Percentiles rank a stretch among this genome's conserved stretches.
These are phyloP conservation scores for Castanea sativa DNA, from an alignment of 306 rosid genomes.

Conservation along the genomic window DNA sequence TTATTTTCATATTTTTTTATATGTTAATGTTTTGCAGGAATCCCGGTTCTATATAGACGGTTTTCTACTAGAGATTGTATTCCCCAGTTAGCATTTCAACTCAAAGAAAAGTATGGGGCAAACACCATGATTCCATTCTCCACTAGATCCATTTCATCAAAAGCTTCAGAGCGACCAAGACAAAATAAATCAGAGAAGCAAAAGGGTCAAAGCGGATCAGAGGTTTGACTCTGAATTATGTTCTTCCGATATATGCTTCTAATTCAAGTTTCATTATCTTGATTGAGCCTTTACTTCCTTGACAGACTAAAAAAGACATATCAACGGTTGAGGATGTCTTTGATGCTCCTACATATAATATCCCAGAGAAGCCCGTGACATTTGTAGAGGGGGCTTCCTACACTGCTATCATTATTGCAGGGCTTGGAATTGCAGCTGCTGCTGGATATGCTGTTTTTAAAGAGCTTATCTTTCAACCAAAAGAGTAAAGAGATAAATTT, in stretches of 20 bases:
- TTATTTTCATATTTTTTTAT: neutral
- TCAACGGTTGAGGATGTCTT: slow-evolving; percentile 83
- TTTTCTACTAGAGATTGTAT: slow-evolving; percentile 8
- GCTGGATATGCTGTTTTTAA: slow-evolving; percentile 94
- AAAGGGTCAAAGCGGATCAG: neutral
- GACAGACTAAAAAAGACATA: slow-evolving; percentile 74
- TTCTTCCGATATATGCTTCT: neutral
- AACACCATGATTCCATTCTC: slow-evolving; percentile 21
- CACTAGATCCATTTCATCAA: slow-evolving; percentile 53
- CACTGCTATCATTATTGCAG: slow-evolving; percentile 71
- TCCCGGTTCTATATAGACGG: slow-evolving; percentile 28
- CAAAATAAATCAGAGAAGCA: slow-evolving; percentile 34
- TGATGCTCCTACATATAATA: slow-evolving; percentile 81
- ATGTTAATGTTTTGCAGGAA: slow-evolving; percentile 30
- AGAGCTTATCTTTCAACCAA: slow-evolving; percentile 92
- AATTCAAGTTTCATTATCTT: slow-evolving; percentile 1
- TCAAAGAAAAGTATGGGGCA: slow-evolving; percentile 32
- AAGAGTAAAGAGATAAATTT: slow-evolving; percentile 58
- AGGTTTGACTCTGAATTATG: slow-evolving; percentile 23
- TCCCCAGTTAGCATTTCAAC: slow-evolving; percentile 19
- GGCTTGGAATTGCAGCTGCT: slow-evolving; percentile 79
- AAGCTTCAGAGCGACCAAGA: slow-evolving; percentile 41
- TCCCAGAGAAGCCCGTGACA: slow-evolving; percentile 89
- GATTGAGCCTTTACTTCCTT: slow-evolving; percentile 13
- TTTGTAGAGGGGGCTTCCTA: slow-evolving; percentile 88